Conservation (phyloP, 805 yeast species). For the Nakazawaea molendinolei region DNA sequence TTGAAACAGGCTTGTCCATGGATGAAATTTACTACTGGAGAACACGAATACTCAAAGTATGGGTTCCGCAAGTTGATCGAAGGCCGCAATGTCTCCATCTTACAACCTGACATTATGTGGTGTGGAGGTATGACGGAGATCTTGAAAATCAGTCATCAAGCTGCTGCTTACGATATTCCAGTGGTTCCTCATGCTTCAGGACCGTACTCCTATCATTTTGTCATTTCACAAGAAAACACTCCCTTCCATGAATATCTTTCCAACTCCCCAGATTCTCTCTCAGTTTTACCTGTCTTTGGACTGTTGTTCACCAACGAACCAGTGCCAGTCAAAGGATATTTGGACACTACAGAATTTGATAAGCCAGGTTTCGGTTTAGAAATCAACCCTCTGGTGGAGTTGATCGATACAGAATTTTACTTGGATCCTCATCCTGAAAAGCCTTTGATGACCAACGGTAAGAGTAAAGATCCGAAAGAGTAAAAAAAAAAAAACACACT, state of each 20-base stretch:
- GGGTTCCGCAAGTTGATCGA: slow-evolving; percentile 46
- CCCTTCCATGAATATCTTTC: slow-evolving; percentile 48
- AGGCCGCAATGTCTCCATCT: slow-evolving; percentile 39
- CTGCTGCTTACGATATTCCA: slow-evolving; percentile 47
- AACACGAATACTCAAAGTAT: slow-evolving; percentile 44
- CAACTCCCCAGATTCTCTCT: slow-evolving; percentile 40
- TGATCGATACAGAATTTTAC: slow-evolving; percentile 32
- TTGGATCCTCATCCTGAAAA: slow-evolving; percentile 34
- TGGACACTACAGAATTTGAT: slow-evolving; percentile 32
- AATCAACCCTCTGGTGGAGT: slow-evolving; percentile 34
- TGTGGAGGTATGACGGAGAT: slow-evolving; percentile 46
- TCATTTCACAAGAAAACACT: slow-evolving; percentile 40
- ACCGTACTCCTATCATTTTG: slow-evolving; percentile 45
- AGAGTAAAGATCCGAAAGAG: background rate
- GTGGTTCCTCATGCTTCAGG: slow-evolving; percentile 51
- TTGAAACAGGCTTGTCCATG: slow-evolving; percentile 40
- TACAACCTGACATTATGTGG: slow-evolving; percentile 51
- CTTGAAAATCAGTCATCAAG: slow-evolving; percentile 38
- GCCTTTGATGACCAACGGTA: slow-evolving; percentile 19
- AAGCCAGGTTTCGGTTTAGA: slow-evolving; percentile 47
- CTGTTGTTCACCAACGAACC: slow-evolving; percentile 39
- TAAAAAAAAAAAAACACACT: no score
- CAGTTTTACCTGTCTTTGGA: slow-evolving; percentile 42
- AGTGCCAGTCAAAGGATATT: slow-evolving; percentile 37
- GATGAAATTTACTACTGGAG: slow-evolving; percentile 46